phyloP scores from a whole-genome alignment of 1,139 yeast species.

The Magnusiomyces paraingens region DNA sequence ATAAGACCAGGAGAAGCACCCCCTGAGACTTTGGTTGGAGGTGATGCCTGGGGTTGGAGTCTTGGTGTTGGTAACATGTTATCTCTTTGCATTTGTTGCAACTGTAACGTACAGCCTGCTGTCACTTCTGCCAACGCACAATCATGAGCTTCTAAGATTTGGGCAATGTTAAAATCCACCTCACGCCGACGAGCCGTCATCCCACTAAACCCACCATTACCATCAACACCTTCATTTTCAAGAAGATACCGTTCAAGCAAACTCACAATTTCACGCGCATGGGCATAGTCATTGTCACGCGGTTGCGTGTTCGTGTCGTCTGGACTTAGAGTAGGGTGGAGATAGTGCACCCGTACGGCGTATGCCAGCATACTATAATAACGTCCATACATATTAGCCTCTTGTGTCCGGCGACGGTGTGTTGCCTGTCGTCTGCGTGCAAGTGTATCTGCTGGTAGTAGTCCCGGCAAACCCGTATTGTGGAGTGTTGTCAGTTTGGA shows the following conservation, averaged over 20 bases:
- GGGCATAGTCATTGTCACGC: conserved; percentile 1
- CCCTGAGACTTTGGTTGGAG: no score
- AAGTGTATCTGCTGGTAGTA: no score
- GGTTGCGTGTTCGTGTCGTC: not conserved
- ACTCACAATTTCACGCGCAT: not conserved
- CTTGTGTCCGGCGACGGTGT: not conserved
- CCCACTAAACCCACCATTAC: not conserved
- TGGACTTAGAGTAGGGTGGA: not conserved
- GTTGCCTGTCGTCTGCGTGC: not conserved
- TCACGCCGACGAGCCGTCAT: not conserved
- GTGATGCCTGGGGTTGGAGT: no score
- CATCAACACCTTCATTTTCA: not conserved
- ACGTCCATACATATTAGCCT: not conserved
- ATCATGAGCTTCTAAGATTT: not conserved
- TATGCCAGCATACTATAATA: conserved; percentile 6
- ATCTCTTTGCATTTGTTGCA: not conserved
- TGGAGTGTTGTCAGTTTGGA: not conserved
- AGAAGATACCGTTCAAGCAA: not conserved
- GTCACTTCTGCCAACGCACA: not conserved
- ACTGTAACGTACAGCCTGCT: not conserved
- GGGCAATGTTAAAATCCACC: not conserved
- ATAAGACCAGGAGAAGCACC: no score
- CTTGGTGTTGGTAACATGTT: not conserved
- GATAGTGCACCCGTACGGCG: conserved; percentile 3
- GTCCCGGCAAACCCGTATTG: no score